Evolutionary conservation across 2,329 filamentous ascomycete genomes (phyloP), one percentile per base, ranked within the genome.

Genomic region (Herpomyces periplanetae): DNA sequence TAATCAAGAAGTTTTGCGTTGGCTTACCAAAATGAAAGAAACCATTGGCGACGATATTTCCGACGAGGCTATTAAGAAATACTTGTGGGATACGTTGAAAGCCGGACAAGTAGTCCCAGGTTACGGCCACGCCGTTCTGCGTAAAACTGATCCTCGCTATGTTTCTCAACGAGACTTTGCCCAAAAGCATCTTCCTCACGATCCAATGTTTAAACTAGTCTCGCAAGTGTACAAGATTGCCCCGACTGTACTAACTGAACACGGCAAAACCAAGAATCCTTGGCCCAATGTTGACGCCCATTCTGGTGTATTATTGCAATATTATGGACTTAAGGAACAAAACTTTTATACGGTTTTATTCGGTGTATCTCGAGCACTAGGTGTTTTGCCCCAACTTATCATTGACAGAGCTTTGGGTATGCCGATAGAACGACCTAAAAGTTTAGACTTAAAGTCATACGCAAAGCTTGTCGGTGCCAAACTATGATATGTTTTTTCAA

Each of bases 191-290:
- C 60, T 88, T 41, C 68, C 75, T 38, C 55, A 87, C 36, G 80
- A 91, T 55, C 73, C 75, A 35, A 84, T 96, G 73, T 96, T 88
- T 68, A 71, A 96, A 59, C 66, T 96, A 32, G 80, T 96, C 49
- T 84, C 66, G 56, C 80, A 96, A 52, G 80, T 96, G 33, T 96
- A 91, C 66, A 96, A 96, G 68, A 91, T 96, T 35, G 80, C 80
- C 28, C 80, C 80, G 28, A 65, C 63, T 36, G 80, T 96, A 34
- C 54, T 96, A 41, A 96, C 80, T 30, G 71, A 96, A 61, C 80
- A 96, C 52, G 80, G 80, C 50, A 96, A 96, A 68, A 91, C 75
- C 54, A 91, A 91, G 66, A 88, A 91, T 65, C 75, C 75, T 30
- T 91, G 55, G 57, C 80, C 80, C 45, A 91, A 91, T 51, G 73